phyloP scores from a whole-genome alignment of 768 basidiomycete species.

The Saitozyma podzolica region DNA sequence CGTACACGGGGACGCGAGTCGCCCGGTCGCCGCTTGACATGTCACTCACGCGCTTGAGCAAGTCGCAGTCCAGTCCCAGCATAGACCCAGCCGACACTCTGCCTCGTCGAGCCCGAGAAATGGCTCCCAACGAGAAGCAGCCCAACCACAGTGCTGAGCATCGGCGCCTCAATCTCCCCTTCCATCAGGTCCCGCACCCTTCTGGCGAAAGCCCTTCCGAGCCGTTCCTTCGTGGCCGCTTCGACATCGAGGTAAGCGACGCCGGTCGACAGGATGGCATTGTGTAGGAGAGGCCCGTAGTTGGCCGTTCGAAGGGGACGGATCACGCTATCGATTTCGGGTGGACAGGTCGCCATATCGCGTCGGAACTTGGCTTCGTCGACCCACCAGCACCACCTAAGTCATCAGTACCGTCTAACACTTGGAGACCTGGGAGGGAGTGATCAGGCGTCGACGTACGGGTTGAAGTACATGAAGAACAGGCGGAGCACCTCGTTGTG shows the following conservation, averaged over 20 bases:
- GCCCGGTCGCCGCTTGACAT: not conserved
- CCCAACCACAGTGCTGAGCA: slow-evolving; percentile 54
- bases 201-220: slow-evolving; percentile 32
- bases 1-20: not conserved
- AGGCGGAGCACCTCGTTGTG: slow-evolving; percentile 10
- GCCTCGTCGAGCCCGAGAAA: slow-evolving; percentile 54
- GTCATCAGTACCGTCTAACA: not conserved
- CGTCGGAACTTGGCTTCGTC: slow-evolving; percentile 10
- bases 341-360: slow-evolving; percentile 25
- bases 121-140: slow-evolving; percentile 55
- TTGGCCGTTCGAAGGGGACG: slow-evolving; percentile 49
- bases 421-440: too few species aligned
- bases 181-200: slow-evolving; percentile 56
- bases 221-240: not conserved
- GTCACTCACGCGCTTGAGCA: slow-evolving; percentile 38
- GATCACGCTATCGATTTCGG: not conserved
- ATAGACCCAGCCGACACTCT: slow-evolving; percentile 57
- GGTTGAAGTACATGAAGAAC: slow-evolving; percentile 18
- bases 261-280: slow-evolving; percentile 61
- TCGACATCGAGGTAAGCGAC: slow-evolving; percentile 1
- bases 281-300: slow-evolving; percentile 73
- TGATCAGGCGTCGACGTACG: not conserved
- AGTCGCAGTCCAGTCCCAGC: slow-evolving; percentile 52
- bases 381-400: slow-evolving; percentile 8
- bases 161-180: slow-evolving; percentile 55